These are phyloP conservation scores for Ascochyta pisi DNA, from an alignment of 2,329 filamentous ascomycete genomes.

Conservation along the genomic window DNA sequence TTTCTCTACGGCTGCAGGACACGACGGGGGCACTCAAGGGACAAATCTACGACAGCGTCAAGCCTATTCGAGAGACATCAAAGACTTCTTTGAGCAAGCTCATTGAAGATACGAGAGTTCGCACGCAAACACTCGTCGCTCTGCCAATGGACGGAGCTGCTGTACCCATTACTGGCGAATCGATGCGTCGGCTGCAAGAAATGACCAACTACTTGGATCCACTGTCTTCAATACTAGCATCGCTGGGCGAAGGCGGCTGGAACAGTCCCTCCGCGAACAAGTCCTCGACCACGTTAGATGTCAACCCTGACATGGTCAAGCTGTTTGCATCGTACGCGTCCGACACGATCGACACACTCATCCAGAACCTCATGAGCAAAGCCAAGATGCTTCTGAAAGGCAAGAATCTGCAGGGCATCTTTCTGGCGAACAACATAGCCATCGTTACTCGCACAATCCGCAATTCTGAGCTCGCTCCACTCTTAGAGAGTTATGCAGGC, in stretches of 20 bases:
- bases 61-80: slow-evolving; percentile 89
- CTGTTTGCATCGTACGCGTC: slow-evolving; percentile 89
- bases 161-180: slow-evolving; percentile 79
- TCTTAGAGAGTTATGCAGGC: slow-evolving; percentile 69
- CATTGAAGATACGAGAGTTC: slow-evolving; percentile 80
- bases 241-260: slow-evolving; percentile 93
- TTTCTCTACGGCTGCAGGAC: slow-evolving; percentile 80
- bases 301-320: slow-evolving; percentile 84
- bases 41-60: slow-evolving; percentile 81
- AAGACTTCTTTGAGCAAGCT: slow-evolving; percentile 85
- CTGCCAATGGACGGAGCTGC: slow-evolving; percentile 81
- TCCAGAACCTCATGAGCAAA: slow-evolving; percentile 77
- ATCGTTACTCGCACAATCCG: slow-evolving; percentile 85
- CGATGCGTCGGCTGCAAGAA: slow-evolving; percentile 83
- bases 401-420: slow-evolving; percentile 83
- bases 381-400: slow-evolving; percentile 72
- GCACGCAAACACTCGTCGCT: slow-evolving; percentile 68
- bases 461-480: slow-evolving; percentile 75
- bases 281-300: slow-evolving; percentile 74
- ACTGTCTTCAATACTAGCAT: slow-evolving; percentile 88
- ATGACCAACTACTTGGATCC: slow-evolving; percentile 88
- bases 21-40: slow-evolving; percentile 86
- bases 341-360: slow-evolving; percentile 84
- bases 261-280: slow-evolving; percentile 59
- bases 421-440: slow-evolving; percentile 85